phyloP scores from a whole-genome alignment of 2,329 filamentous ascomycete species.

The Aspergillus latus region DNA sequence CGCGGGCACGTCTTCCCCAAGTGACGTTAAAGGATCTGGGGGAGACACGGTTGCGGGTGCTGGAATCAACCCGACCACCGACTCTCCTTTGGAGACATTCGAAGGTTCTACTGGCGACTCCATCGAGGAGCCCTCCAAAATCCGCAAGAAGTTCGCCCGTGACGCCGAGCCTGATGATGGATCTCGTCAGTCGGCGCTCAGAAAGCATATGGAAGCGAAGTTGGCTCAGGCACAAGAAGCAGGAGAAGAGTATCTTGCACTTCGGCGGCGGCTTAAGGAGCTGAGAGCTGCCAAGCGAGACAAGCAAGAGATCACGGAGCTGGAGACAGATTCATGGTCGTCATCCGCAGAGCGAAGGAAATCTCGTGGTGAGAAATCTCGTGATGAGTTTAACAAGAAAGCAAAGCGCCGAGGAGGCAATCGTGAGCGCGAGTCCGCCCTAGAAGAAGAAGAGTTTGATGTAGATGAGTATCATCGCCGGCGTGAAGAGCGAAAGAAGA shows the following conservation, averaged over 20 bases:
- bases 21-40: background rate
- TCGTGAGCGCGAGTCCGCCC: conserved; percentile 23
- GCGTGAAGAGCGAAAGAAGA: conserved; percentile 33
- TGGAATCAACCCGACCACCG: background rate
- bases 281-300: background rate
- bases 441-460: conserved; percentile 39
- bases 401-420: conserved; percentile 27
- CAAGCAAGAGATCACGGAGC: conserved; percentile 3
- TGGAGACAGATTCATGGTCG: conserved; percentile 24
- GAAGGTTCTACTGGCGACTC: background rate
- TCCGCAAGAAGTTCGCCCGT: conserved; percentile 19
- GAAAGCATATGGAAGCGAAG: conserved; percentile 5
- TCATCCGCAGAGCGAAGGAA: conserved; percentile 29
- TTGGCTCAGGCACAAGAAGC: conserved; percentile 7
- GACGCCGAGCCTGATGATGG: background rate
- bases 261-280: background rate
- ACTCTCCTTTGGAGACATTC: background rate
- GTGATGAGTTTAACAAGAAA: conserved; percentile 19
- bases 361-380: background rate
- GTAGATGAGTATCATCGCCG: conserved; percentile 38
- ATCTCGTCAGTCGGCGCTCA: conserved; percentile 9
- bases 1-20: background rate
- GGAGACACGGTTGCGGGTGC: background rate
- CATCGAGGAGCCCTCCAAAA: conserved; percentile 18
- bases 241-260: background rate